Evolutionary conservation across 164 flowering plant species (phyloP).

Genomic region (Magnolia changhungtana): DNA sequence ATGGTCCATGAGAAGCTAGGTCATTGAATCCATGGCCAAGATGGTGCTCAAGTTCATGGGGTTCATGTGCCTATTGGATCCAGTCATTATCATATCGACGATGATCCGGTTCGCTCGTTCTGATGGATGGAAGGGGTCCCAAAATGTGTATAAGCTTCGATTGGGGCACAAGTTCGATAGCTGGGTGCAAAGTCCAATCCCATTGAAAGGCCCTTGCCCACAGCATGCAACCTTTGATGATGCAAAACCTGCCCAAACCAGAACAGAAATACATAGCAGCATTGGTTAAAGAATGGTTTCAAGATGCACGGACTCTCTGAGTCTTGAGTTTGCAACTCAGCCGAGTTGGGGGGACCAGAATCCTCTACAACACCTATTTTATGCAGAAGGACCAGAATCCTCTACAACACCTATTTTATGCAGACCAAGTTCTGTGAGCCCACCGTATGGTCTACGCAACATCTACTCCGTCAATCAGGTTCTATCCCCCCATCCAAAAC

Average conservation of each 20-base stretch:
- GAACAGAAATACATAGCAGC: background rate
- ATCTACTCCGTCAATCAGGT: no score
- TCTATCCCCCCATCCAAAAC: no score
- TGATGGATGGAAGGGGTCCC: constrained; percentile 76
- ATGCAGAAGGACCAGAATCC: no score
- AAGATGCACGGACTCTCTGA: background rate
- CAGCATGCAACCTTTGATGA: constrained; percentile 72
- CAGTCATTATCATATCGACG: constrained; percentile 42
- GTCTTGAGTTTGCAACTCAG: no score
- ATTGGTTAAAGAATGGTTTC: background rate
- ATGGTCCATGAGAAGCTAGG: constrained; percentile 7
- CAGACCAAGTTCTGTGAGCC: no score
- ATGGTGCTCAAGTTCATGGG: constrained; percentile 83
- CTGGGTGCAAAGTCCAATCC: constrained; percentile 57
- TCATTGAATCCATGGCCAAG: constrained; percentile 55
- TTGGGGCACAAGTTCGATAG: constrained; percentile 61
- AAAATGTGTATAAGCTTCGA: constrained; percentile 52
- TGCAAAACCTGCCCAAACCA: constrained; percentile 49
- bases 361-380: no score
- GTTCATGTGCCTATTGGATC: constrained; percentile 47
- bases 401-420: no score
- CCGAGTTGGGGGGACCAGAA: no score
- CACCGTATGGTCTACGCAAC: no score
- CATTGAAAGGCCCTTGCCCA: constrained; percentile 85
- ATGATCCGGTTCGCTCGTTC: constrained; percentile 66